Conservation (phyloP, 176 grass and related monocot genomes). For the Cenchrus fungigraminus region DNA sequence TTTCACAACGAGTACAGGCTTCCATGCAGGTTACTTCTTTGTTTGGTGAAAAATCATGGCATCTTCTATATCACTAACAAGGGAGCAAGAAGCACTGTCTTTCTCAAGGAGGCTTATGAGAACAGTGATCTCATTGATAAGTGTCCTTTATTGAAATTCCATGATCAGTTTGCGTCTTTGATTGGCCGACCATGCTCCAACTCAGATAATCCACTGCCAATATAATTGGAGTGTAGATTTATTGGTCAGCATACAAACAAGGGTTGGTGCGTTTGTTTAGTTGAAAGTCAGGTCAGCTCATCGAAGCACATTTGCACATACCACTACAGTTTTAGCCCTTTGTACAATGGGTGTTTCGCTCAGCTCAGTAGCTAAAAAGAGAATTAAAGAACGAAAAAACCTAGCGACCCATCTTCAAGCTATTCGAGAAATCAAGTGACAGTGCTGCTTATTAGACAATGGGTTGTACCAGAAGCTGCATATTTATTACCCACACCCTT, state of each 20-base stretch:
- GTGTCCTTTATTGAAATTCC: constrained; percentile 70
- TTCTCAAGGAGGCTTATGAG: constrained; percentile 88
- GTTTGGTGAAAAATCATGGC: constrained; percentile 88
- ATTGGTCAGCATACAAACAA: constrained; percentile 14
- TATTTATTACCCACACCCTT: background rate
- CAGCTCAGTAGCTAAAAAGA: constrained; percentile 18
- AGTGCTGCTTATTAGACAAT: constrained; percentile 17
- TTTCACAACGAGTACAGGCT: constrained; percentile 84
- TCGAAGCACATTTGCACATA: constrained; percentile 20
- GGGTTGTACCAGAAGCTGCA: constrained; percentile 14
- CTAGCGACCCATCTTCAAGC: constrained; percentile 10
- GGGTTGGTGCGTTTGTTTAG: constrained; percentile 10
- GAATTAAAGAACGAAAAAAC: constrained; percentile 19
- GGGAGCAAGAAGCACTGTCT: constrained; percentile 84
- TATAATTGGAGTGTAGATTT: constrained; percentile 34
- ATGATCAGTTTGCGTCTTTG: constrained; percentile 69
- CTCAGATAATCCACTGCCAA: constrained; percentile 38
- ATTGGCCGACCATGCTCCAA: constrained; percentile 58
- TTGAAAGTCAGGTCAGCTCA: constrained; percentile 18
- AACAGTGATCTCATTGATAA: constrained; percentile 66
- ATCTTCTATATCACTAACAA: constrained; percentile 99
- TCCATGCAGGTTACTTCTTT: constrained; percentile 74
- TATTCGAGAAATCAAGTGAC: background rate
- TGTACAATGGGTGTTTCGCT: constrained; percentile 4
- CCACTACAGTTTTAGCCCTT: constrained; percentile 11